Conservation (phyloP, 129 eudicot genomes). For the Kitagawia praeruptora region DNA sequence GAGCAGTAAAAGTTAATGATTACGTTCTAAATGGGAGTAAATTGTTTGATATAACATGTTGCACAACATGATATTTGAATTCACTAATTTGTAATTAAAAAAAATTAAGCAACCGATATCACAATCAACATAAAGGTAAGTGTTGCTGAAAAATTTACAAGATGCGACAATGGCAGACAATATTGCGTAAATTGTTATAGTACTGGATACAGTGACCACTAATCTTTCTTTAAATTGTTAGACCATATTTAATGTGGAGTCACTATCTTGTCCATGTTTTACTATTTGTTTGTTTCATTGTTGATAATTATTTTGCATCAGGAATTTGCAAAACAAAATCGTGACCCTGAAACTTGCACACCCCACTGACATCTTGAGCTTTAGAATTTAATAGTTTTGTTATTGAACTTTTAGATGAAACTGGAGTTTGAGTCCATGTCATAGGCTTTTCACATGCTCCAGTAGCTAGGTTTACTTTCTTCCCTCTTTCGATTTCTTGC, state of each 20-base stretch:
- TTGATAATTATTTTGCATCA: not conserved
- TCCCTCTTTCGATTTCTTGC: not conserved
- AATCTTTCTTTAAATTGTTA: not conserved
- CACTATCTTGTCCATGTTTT: constrained; percentile 3
- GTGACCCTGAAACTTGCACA: not conserved
- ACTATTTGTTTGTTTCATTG: not conserved
- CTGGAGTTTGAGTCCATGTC: not conserved
- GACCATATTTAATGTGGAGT: not conserved
- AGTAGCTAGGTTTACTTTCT: not conserved
- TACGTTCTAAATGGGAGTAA: not conserved
- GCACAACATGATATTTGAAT: not conserved
- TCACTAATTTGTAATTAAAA: not conserved
- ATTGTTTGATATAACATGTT: not conserved
- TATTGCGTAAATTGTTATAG: not conserved
- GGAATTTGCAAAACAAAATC: not conserved
- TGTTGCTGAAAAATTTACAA: not conserved
- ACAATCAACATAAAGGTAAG: not conserved
- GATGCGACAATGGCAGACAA: not conserved
- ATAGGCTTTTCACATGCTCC: not conserved
- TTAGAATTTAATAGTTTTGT: not conserved
- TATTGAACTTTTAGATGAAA: not conserved
- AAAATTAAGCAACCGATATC: not conserved
- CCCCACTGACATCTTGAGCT: not conserved
- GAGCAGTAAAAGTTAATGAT: not conserved
- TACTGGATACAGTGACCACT: not conserved